Conservation (phyloP, 352 stramenopile species). For the Phytophthora vignae region DNA sequence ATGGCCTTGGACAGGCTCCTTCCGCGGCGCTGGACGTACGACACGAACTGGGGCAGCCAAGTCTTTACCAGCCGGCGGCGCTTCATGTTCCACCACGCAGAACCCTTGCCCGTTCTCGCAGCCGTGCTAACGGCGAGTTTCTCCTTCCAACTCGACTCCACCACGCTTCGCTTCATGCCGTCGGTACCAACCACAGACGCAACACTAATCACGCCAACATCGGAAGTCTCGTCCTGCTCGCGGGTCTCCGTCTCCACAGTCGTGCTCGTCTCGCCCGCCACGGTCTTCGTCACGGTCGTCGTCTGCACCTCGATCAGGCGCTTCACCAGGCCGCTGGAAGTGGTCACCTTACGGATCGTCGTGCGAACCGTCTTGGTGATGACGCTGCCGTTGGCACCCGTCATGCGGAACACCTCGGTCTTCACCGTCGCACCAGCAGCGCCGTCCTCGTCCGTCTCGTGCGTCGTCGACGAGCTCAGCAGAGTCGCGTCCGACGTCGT, state of each 20-base stretch:
- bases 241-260: constrained; percentile 26
- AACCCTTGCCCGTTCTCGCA: constrained; percentile 29
- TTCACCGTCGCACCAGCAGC: constrained; percentile 27
- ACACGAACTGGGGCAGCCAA: constrained; percentile 42
- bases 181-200: constrained; percentile 24
- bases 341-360: constrained; percentile 32
- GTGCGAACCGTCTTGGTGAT: constrained; percentile 44
- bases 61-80: constrained; percentile 36
- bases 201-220: constrained; percentile 18
- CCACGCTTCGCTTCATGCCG: constrained; percentile 5
- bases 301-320: constrained; percentile 36
- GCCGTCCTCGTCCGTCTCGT: constrained; percentile 32
- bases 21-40: constrained; percentile 42
- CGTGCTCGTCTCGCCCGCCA: constrained; percentile 29
- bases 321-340: constrained; percentile 29
- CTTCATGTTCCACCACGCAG: constrained; percentile 39
- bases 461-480: constrained; percentile 25
- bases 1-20: constrained; percentile 35
- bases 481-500: constrained; percentile 24
- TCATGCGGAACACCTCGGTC: constrained; percentile 37
- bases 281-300: constrained; percentile 36
- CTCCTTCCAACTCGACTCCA: constrained; percentile 14
- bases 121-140: constrained; percentile 6
- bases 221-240: constrained; percentile 6
- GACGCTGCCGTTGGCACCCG: constrained; percentile 25